Evolutionary conservation across 805 yeast genomes (phyloP), one percentile per base, ranked within the genome.

Genomic region (Ogataea saltuana): DNA sequence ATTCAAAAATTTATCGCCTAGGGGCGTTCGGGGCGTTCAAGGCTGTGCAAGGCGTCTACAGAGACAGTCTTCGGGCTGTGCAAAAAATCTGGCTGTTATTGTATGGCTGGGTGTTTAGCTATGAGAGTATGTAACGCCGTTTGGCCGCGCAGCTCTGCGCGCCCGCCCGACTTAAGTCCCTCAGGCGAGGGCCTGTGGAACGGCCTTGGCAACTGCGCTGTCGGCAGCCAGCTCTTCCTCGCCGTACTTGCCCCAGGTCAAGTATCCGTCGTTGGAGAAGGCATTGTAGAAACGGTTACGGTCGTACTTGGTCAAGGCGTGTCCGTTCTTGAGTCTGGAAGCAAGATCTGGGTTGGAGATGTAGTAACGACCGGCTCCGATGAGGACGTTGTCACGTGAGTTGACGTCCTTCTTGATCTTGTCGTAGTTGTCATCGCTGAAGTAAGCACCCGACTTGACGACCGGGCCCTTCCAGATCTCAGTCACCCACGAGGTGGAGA

Each of bases 261-360:
- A 17, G 22, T 52, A 52, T 13, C 54, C 54, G 29, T 47, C 39
- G 36, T 52, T 52, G 27, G 43, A 31, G 9, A 33, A 13, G 39
- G 58, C 61, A 21, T 39, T 36, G 56, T 75, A 75, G 53, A 75
- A 74, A 3, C 58, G 53, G 11, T 45, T 39, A 56, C 80, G 64
- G 37, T 68, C 63, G 43, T 74, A 74, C 3, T 58, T 60, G n/a
- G 64, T 65, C 47, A 74, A 59, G 11, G 53, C 51, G 6, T 16
- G 34, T 3, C 73, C 76, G 9, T 68, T 55, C 25, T 58, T 54
- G 21, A 74, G 55, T 44, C 75, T 61, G 4, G 55, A 15, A 3
- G 60, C 61, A 13, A 74, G 60, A 53, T 74, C 78, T 7, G 78
- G 78, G 49, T 74, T 74, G 0, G 77, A 61, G n/a, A 65, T 69